A percentile compares a stretch with the other conserved stretches of the same genome.
These are phyloP conservation scores for Botrytis elliptica DNA, from an alignment of 2,329 filamentous ascomycete species.

Conservation along the genomic window DNA sequence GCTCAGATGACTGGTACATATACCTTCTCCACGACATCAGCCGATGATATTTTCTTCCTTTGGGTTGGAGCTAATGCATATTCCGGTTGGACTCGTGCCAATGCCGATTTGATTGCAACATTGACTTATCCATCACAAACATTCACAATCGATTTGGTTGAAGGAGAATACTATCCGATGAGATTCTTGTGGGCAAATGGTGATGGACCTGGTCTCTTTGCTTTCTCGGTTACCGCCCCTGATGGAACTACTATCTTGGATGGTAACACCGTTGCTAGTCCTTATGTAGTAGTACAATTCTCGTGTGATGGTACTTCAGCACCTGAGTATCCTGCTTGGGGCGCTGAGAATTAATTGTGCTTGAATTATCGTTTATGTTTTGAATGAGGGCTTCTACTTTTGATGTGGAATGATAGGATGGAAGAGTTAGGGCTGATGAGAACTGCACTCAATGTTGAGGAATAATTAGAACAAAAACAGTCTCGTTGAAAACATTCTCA, in stretches of 20 bases:
- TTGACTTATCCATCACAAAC: neutral
- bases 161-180: neutral
- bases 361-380: neutral
- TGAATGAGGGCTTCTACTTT: neutral
- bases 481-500: too few relatives aligned
- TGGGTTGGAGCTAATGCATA: neutral
- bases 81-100: neutral
- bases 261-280: neutral
- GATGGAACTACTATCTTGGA: neutral
- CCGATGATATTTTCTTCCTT: neutral
- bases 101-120: neutral
- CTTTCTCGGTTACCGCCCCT: neutral
- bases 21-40: neutral
- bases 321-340: neutral
- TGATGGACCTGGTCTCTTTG: neutral
- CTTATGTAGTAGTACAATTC: neutral
- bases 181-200: neutral
- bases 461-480: too few relatives aligned
- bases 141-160: neutral
- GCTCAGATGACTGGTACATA: neutral
- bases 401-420: too few relatives aligned
- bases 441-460: neutral
- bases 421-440: neutral
- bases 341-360: neutral
- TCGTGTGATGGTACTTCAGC: neutral